phyloP scores from a whole-genome alignment of 768 basidiomycete genomes.

The Pleurotus salmoneostramineus region DNA sequence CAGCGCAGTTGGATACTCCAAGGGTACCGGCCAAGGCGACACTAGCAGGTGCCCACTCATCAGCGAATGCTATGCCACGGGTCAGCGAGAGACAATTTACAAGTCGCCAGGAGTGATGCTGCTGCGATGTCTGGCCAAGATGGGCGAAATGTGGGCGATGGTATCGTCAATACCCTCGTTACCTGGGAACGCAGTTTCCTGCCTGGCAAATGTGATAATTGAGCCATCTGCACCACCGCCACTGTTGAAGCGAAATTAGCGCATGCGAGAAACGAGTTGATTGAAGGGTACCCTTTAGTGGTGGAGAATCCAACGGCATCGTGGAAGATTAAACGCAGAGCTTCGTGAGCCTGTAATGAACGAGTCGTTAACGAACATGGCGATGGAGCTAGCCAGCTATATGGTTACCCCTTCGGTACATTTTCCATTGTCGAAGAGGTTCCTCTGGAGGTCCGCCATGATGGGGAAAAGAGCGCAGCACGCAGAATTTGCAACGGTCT shows the following conservation, averaged over 20 bases:
- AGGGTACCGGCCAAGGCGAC: slow-evolving; percentile 20
- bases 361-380: background rate
- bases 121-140: slow-evolving; percentile 23
- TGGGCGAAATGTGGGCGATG: slow-evolving; percentile 27
- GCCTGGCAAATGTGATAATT: slow-evolving; percentile 38
- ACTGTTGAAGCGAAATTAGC: slow-evolving; percentile 13
- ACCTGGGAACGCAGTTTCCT: slow-evolving; percentile 37
- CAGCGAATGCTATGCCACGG: background rate
- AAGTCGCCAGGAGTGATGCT: slow-evolving; percentile 42
- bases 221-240: slow-evolving; percentile 48
- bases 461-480: slow-evolving; percentile 23
- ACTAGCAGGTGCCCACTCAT: background rate
- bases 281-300: slow-evolving; percentile 21
- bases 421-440: slow-evolving; percentile 22
- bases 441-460: slow-evolving; percentile 16
- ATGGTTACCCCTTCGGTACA: slow-evolving; percentile 21
- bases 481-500: slow-evolving; percentile 21
- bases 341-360: slow-evolving; percentile 15
- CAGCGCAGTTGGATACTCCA: slow-evolving; percentile 36
- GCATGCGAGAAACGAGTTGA: slow-evolving; percentile 10
- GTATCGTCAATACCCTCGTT: slow-evolving; percentile 42
- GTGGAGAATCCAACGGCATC: slow-evolving; percentile 42
- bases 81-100: slow-evolving; percentile 33
- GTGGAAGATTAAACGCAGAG: slow-evolving; percentile 33
- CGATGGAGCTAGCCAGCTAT: background rate